Conservation (phyloP, 2,329 filamentous ascomycete species). For the Epicoccum sorghinum region DNA sequence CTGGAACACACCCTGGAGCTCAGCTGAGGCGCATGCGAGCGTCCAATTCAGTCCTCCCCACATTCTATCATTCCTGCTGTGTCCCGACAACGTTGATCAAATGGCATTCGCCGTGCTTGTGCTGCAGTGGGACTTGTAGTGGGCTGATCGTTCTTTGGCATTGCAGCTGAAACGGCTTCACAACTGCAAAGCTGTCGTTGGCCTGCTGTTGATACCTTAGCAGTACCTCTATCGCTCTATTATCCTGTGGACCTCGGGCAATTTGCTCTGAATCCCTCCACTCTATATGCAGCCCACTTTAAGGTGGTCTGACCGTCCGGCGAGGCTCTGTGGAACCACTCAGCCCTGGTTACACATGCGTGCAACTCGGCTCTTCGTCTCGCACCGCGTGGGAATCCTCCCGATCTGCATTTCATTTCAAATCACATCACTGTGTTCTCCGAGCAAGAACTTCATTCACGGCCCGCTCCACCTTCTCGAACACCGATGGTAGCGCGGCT, state of each 20-base stretch:
- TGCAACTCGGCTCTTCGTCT: constrained; percentile 19
- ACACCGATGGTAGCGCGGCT: constrained; percentile 35
- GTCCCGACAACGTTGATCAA: not conserved
- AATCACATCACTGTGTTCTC: constrained; percentile 19
- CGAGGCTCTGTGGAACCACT: constrained; percentile 25
- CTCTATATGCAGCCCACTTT: not conserved
- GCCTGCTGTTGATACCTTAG: no score
- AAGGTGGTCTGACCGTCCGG: constrained; percentile 24
- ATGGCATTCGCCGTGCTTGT: not conserved
- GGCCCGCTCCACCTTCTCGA: constrained; percentile 33
- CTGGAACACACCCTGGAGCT: constrained; percentile 16
- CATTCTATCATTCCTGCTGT: constrained; percentile 24
- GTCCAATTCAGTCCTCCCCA: constrained; percentile 26
- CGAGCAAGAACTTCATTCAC: constrained; percentile 32
- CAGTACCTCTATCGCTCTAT: no score
- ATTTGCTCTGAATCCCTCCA: no score
- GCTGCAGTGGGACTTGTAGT: no score
- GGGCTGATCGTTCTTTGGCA: no score
- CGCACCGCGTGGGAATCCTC: constrained; percentile 20
- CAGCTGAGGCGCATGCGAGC: constrained; percentile 29
- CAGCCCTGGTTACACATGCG: constrained; percentile 1
- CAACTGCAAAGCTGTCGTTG: no score
- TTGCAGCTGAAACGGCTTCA: no score
- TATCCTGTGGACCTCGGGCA: no score
- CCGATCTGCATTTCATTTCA: constrained; percentile 12